Base-by-base conservation (phyloP, 352 stramenopile genomes). In the Phytophthora hibernalis region DNA sequence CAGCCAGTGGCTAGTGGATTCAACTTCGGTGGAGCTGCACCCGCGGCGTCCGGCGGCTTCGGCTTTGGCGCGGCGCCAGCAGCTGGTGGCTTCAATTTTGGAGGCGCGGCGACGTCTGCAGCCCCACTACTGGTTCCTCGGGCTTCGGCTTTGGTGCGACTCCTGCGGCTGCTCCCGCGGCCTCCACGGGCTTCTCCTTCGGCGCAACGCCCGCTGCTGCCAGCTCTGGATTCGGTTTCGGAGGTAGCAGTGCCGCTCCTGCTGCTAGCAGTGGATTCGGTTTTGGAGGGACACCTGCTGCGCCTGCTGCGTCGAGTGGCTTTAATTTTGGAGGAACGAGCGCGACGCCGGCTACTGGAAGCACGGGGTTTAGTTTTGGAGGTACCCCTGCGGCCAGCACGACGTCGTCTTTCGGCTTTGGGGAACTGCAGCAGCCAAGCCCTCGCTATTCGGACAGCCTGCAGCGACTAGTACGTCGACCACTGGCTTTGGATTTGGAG, bases 181-280 rank as follows among this genome's bases (percentile, higher is more conserved):
- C 73, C 0, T 77, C 58, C 7, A 70, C 70, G 26, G 76, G 79
- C 13, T 90, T 90, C 31, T 82, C 73, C 4, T 92, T 92, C 74
- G 81, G 83, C 44, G 68, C 70, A 24, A 21, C 69, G 18, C 49
- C 70, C 5, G 68, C 70, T 26, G 61, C 70, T 5, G 53, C 65
- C 1, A 67, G 55, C 24, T 55, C 69, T 31, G 72, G 68, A 20
- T 87, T 87, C 37, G 77, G 38, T 26, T 86, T 84, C 56, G 76
- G 78, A 24, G 50, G 54, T 9, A 63, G 78, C 0, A 56, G 68
- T 4, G 24, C 72, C 24, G 55, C 73, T 22, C 51, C 79, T 24
- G 57, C 70, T 35, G 54, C 71, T 47, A 57, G 48, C 26, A 31
- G 55, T 26, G 65, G 60, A 10, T 86, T 82, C 24, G 61, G 45